Conservation (phyloP, 371 early-diverging fungal species). For the Coemansia sp. region DNA sequence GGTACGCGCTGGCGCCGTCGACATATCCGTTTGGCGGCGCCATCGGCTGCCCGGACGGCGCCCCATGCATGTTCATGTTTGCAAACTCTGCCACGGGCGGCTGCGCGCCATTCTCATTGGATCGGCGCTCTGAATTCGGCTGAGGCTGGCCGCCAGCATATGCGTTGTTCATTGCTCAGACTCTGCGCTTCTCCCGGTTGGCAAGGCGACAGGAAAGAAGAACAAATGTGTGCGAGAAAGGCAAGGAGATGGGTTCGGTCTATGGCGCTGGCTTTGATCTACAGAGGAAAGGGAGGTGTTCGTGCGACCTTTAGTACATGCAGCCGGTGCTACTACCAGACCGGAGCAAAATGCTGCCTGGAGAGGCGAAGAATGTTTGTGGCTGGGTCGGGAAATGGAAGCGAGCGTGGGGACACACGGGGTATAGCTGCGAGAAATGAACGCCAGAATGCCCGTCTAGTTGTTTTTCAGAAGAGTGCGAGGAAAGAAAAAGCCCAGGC, state of each 20-base stretch:
- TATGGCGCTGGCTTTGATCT: background rate
- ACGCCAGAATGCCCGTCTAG: background rate
- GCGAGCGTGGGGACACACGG: background rate
- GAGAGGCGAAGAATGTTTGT: background rate
- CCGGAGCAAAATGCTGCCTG: background rate
- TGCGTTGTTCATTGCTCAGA: slow-evolving; percentile 5
- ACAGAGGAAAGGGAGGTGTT: background rate
- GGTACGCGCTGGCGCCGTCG: slow-evolving; percentile 29
- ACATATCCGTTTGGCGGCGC: slow-evolving; percentile 1
- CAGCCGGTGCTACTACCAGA: background rate
- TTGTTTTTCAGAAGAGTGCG: background rate
- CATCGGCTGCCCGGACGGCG: background rate
- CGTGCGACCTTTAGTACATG: background rate
- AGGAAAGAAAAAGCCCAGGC: background rate
- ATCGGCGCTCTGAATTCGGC: background rate
- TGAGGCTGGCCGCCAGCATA: slow-evolving; percentile 3
- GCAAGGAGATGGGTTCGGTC: background rate
- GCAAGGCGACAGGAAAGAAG: no score
- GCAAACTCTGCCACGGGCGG: slow-evolving; percentile 13
- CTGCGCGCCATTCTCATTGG: slow-evolving; percentile 2
- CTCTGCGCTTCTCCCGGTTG: background rate
- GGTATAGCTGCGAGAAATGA: background rate
- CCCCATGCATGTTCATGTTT: slow-evolving; percentile 2
- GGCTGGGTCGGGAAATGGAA: background rate
- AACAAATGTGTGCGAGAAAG: background rate